Conservation (phyloP, 192 early-diverging fungal species). For the Martensiomyces pterosporus region DNA sequence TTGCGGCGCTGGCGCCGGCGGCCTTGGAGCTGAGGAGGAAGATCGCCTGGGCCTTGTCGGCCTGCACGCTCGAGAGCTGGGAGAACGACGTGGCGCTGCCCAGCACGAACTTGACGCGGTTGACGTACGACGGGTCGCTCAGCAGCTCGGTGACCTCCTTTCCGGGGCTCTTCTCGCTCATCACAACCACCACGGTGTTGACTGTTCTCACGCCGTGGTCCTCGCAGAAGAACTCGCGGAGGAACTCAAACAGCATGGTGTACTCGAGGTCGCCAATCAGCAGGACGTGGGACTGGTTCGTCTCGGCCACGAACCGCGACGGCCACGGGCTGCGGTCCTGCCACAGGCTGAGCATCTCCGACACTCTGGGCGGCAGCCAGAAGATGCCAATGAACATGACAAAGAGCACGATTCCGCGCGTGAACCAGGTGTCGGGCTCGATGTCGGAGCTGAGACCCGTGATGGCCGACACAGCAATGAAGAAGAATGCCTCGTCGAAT, state of each 20-base stretch:
- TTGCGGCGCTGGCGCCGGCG: slow-evolving; percentile 42
- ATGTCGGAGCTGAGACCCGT: slow-evolving; percentile 67
- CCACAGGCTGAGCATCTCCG: slow-evolving; percentile 62
- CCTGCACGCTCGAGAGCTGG: slow-evolving; percentile 52
- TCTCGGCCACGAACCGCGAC: slow-evolving; percentile 47
- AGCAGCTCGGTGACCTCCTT: slow-evolving; percentile 57
- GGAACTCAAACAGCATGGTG: slow-evolving; percentile 58
- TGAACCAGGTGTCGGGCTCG: slow-evolving; percentile 55
- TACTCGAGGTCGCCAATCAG: slow-evolving; percentile 64
- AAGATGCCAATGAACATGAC: slow-evolving; percentile 72
- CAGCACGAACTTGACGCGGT: slow-evolving; percentile 65
- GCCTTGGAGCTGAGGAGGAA: slow-evolving; percentile 60
- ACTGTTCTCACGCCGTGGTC: slow-evolving; percentile 67
- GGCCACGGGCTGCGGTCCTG: slow-evolving; percentile 58
- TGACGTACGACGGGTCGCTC: slow-evolving; percentile 63
- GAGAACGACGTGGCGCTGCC: slow-evolving; percentile 61
- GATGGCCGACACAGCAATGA: slow-evolving; percentile 56
- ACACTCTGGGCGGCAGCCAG: slow-evolving; percentile 60
- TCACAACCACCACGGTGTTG: slow-evolving; percentile 63
- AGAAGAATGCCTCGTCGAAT: slow-evolving; percentile 59
- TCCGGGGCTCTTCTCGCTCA: slow-evolving; percentile 56
- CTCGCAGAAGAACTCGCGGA: slow-evolving; percentile 76
- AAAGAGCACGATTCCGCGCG: slow-evolving; percentile 55
- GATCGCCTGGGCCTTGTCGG: slow-evolving; percentile 52
- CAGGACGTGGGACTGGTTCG: slow-evolving; percentile 58